phyloP scores from a whole-genome alignment of 139 green algal genomes.

The Chlamydomonas sp. region DNA sequence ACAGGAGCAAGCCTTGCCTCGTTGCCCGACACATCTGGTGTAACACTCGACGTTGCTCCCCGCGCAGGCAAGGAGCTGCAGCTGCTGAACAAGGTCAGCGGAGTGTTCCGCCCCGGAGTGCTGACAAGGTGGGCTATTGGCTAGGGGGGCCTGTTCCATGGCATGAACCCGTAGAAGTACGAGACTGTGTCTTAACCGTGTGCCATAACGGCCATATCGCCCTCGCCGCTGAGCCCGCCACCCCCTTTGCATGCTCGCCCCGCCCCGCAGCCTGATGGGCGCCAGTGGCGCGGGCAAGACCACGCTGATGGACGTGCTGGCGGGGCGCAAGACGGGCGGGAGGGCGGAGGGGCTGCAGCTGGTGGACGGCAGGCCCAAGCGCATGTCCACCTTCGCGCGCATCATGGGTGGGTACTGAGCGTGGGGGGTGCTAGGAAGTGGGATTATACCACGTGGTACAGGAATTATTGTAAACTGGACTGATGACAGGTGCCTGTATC shows the following conservation, averaged over 20 bases:
- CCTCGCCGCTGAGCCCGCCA: neutral
- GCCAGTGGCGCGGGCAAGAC: slow-evolving; percentile 73
- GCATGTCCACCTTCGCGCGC: slow-evolving; percentile 64
- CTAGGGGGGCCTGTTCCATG: neutral
- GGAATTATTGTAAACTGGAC: neutral
- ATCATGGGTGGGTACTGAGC: slow-evolving; percentile 7
- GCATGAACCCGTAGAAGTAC: neutral
- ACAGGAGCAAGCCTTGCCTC: neutral
- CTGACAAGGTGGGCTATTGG: slow-evolving; percentile 10
- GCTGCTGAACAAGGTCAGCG: slow-evolving; percentile 58
- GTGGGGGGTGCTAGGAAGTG: neutral
- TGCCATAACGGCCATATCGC: neutral
- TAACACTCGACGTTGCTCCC: neutral
- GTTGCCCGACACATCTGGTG: neutral
- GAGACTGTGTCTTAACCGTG: neutral
- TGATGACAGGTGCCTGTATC: too few relatives aligned
- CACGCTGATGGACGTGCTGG: slow-evolving; percentile 85
- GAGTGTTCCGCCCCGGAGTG: slow-evolving; percentile 36
- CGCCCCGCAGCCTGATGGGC: slow-evolving; percentile 73
- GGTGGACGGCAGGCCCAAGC: slow-evolving; percentile 62
- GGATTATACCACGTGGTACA: neutral
- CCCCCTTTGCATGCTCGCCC: slow-evolving; percentile 18
- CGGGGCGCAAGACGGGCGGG: slow-evolving; percentile 71
- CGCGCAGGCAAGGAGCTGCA: slow-evolving; percentile 22
- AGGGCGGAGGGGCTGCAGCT: slow-evolving; percentile 7